Percentiles rank a stretch among this genome's conserved stretches.
These are phyloP conservation scores for Neotropicomus parvogracilis DNA, from an alignment of 1,284 basidiomycete species.

Conservation along the genomic window DNA sequence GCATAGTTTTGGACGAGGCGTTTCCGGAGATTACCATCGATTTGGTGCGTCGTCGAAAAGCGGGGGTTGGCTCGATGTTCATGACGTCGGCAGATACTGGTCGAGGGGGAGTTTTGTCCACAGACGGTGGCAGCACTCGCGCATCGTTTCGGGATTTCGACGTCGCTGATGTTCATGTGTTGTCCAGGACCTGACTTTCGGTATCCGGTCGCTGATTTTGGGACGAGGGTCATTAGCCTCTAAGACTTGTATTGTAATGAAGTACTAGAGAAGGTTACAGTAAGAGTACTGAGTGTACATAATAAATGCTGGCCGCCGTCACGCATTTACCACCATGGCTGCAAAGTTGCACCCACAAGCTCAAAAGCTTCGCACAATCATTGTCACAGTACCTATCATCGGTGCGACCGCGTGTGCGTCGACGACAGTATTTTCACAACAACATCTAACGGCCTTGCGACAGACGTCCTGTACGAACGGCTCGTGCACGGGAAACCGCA, in stretches of 20 bases:
- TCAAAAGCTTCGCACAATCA: conserved; percentile 54
- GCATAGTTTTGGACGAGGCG: conserved; percentile 54
- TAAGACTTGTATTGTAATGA: no score
- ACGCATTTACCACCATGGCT: conserved; percentile 25
- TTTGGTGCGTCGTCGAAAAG: conserved; percentile 35
- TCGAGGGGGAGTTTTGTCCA: conserved; percentile 44
- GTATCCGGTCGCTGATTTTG: conserved; percentile 29
- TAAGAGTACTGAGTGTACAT: no score
- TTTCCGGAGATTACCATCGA: conserved; percentile 62
- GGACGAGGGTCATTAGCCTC: conserved; percentile 26
- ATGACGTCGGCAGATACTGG: conserved; percentile 41
- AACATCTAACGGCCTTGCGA: conserved; percentile 11
- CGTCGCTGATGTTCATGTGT: conserved; percentile 36
- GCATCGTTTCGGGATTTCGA: conserved; percentile 27
- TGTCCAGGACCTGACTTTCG: conserved; percentile 28
- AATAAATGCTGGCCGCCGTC: no score
- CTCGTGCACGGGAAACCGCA: conserved; percentile 60
- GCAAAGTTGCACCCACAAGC: conserved; percentile 42
- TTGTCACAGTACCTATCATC: conserved; percentile 60
- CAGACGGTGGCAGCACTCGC: conserved; percentile 28
- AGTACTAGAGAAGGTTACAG: no score
- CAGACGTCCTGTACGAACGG: conserved; percentile 66
- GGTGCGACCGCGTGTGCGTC: conserved; percentile 50
- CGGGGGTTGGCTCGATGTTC: neutral
- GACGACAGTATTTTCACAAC: neutral